Conservation (phyloP, 257 asterid genomes). For the Nicotiana benthamiana region DNA sequence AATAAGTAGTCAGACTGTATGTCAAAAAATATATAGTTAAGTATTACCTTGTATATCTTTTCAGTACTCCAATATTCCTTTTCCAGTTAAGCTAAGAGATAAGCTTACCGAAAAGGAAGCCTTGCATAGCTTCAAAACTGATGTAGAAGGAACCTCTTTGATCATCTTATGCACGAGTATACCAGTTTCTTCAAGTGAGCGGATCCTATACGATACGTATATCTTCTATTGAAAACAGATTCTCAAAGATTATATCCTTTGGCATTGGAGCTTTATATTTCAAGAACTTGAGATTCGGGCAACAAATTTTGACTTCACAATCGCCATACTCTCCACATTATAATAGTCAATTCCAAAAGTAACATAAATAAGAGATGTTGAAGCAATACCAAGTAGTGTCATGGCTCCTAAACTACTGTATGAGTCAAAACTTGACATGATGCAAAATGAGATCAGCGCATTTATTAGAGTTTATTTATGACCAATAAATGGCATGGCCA, state of each 20-base stretch:
- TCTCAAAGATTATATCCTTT: neutral
- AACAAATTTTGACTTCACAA: neutral
- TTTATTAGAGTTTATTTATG: too few species aligned
- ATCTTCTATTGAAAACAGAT: neutral
- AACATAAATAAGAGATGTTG: neutral
- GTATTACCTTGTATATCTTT: too few species aligned
- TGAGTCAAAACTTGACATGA: too few species aligned
- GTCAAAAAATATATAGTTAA: too few species aligned
- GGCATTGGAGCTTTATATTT: neutral
- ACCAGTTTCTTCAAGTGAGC: neutral
- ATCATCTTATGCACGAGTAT: neutral
- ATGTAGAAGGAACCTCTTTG: neutral
- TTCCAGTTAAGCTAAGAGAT: too few species aligned
- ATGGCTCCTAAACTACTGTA: neutral
- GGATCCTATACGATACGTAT: neutral
- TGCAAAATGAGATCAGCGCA: too few species aligned
- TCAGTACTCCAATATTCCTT: neutral
- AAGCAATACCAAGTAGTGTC: neutral
- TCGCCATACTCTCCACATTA: neutral
- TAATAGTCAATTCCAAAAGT: too few species aligned
- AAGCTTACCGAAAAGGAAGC: neutral
- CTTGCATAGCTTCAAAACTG: neutral
- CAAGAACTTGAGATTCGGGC: neutral
- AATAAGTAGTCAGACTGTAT: neutral
- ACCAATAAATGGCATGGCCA: too few species aligned